Base-by-base conservation (phyloP, 495 filamentous ascomycete species). In the Entonaema liquescens region DNA sequence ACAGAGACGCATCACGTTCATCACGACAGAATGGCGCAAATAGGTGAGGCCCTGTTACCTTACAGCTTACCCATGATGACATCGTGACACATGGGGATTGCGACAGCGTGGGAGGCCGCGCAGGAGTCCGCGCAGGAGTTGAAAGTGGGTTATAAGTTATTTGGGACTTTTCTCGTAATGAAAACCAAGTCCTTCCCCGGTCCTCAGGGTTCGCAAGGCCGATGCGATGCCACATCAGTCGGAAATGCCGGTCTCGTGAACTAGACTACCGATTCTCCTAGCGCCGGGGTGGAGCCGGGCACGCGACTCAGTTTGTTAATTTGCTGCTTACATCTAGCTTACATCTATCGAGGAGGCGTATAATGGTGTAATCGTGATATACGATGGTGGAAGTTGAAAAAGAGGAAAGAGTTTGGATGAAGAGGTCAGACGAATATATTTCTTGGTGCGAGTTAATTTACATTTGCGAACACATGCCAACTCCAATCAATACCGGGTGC, bases 11-110 rank as follows among this genome's bases (percentile, higher is more conserved):
- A 68, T 72, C 49, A 72, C 61, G 70, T 56, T 54, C 61, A 68
- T 68, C 35, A 65, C 38, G 49, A 68, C 49, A 62, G 54, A 61
- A 72, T 72, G 70, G 60, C 70, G 70, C 65, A 59, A 68, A 65
- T 53, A 54, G 17, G 23, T 59, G 63, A 60, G 29, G 26, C 62
- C 62, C 53, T 23, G 47, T 55, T 63, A 67, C 68, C 49, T 67
- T 52, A 25, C 42, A 2, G 59, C 23, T 25, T 60, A 28, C n/a
- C 29, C 21, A 56, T 21, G n/a, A 72, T 67, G 69, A 64, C 64
- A 67, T 67, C 69, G 64, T 63, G 69, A 60, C 49, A 59, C 23
- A 47, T 63, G 59, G 42, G 52, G 54, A 72, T 67, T 33, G 63
- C 59, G 63, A 72, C 63, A 72, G 35, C 63, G 44, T 17, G 49